phyloP scores from a whole-genome alignment of 345 rosid genomes.

The Theobroma cacao region DNA sequence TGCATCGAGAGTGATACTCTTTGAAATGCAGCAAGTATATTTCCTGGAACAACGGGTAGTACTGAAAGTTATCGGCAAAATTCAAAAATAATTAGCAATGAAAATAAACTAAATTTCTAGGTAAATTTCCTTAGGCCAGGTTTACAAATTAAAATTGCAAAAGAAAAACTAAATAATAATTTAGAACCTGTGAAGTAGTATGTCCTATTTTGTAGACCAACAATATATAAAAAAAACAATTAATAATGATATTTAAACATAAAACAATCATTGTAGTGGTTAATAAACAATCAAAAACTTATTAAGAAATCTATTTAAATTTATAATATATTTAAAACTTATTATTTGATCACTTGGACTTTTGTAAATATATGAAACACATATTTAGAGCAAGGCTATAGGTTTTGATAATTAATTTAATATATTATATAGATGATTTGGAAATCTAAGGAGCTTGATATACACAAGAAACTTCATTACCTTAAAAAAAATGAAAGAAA shows the following conservation, averaged over 20 bases:
- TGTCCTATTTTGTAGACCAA: neutral
- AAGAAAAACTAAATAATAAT: neutral
- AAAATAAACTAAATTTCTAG: neutral
- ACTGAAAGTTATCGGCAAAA: neutral
- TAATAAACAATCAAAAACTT: neutral
- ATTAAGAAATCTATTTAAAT: neutral
- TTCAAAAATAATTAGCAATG: neutral
- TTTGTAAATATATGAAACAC: neutral
- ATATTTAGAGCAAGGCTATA: neutral
- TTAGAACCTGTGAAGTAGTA: neutral
- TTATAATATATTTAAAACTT: neutral
- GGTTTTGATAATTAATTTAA: slow-evolving; percentile 19
- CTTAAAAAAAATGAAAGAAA: neutral
- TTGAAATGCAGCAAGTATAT: too few relatives aligned
- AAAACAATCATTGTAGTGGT: neutral
- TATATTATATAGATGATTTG: slow-evolving; percentile 4
- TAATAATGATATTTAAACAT: neutral
- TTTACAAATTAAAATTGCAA: neutral
- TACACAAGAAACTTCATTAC: neutral
- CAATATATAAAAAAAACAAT: neutral
- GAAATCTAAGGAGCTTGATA: slow-evolving; percentile 31
- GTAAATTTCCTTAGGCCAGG: neutral
- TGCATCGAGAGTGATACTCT: too few relatives aligned
- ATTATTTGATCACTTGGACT: neutral
- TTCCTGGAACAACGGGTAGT: neutral